These are phyloP conservation scores for Casuarina equisetifolia DNA, from an alignment of 306 rosid genomes.

Conservation along the genomic window DNA sequence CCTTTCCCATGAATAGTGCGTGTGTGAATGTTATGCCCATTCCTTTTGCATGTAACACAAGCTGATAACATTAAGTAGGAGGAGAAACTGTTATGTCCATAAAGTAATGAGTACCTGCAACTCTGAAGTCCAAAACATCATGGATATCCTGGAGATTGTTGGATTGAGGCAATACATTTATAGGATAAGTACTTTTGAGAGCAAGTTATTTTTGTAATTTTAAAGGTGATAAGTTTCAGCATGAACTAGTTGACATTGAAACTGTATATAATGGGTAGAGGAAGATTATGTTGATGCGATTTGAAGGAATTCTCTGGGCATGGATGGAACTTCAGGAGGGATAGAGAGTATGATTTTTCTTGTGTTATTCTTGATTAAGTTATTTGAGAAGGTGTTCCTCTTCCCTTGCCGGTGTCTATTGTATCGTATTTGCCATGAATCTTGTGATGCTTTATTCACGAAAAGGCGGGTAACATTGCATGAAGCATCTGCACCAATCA, in stretches of 20 bases:
- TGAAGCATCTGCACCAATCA: no score
- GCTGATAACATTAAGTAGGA: background rate
- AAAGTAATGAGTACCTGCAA: background rate
- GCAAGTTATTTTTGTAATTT: no score
- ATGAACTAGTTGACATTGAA: background rate
- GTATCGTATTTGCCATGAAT: no score
- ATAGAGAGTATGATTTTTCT: no score
- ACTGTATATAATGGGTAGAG: background rate
- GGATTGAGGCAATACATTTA: background rate
- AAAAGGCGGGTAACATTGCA: no score
- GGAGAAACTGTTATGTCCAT: background rate
- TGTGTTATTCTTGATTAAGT: no score
- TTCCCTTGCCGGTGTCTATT: no score
- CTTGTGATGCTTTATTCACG: no score
- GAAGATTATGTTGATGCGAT: background rate
- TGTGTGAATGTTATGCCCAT: background rate
- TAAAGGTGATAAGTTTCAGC: no score
- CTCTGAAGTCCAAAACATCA: background rate
- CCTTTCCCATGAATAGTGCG: background rate
- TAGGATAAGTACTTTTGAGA: no score
- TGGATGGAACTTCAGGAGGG: no score
- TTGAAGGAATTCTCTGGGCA: background rate
- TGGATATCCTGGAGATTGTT: background rate
- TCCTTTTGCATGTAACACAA: background rate
- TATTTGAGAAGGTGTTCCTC: no score